phyloP scores from a whole-genome alignment of 768 basidiomycete species.

The Lentinula aciculospora region DNA sequence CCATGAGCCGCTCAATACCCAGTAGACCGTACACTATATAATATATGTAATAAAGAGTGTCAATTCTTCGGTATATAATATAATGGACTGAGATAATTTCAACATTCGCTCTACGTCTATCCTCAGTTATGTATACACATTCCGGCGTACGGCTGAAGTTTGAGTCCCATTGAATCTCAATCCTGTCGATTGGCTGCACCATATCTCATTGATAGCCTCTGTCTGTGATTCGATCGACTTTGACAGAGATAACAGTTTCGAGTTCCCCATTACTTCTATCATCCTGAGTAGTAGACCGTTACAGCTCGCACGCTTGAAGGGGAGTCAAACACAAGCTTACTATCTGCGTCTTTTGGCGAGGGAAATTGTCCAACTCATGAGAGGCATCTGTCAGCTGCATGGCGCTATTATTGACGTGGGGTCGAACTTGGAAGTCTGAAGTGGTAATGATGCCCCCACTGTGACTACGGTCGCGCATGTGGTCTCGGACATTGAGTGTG shows the following conservation, averaged over 20 bases:
- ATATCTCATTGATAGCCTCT: not conserved
- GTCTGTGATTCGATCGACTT: conserved; percentile 2
- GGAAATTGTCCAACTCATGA: conserved; percentile 3
- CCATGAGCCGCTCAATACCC: not conserved
- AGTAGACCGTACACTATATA: too few relatives aligned
- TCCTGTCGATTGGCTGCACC: not conserved
- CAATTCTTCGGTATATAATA: too few relatives aligned
- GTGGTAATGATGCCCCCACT: not conserved
- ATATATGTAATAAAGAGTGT: too few relatives aligned
- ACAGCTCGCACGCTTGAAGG: too few relatives aligned
- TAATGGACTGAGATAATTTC: too few relatives aligned
- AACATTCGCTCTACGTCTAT: too few relatives aligned
- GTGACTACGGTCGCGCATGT: not conserved
- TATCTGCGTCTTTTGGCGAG: not conserved
- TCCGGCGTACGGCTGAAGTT: too few relatives aligned
- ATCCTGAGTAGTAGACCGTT: too few relatives aligned
- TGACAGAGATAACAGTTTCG: not conserved
- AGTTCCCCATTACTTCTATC: not conserved
- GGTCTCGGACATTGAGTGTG: conserved; percentile 5
- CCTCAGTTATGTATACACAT: too few relatives aligned
- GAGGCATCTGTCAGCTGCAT: not conserved
- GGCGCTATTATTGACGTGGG: not conserved
- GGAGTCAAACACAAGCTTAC: too few relatives aligned
- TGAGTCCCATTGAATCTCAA: too few relatives aligned
- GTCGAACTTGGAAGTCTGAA: not conserved